Percentiles rank a stretch among this genome's conserved stretches.
Conservation (phyloP, 805 yeast species). For the Metschnikowia orientalis region DNA sequence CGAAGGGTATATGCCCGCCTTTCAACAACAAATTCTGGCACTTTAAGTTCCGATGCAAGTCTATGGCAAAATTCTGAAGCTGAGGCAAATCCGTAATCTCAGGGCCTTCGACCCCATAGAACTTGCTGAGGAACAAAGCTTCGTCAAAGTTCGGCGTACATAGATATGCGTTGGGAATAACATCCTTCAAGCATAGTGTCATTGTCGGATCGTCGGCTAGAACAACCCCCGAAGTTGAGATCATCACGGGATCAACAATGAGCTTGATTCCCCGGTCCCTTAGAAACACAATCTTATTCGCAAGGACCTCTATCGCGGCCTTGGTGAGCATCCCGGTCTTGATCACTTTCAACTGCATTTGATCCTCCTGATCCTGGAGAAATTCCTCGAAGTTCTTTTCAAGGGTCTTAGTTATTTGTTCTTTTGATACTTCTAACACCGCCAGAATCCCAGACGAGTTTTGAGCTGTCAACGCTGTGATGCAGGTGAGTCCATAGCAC, state of each 20-base stretch:
- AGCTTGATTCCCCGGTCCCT: constrained; percentile 29
- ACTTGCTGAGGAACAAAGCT: constrained; percentile 43
- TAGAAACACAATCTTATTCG: constrained; percentile 30
- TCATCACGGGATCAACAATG: constrained; percentile 81
- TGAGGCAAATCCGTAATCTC: constrained; percentile 34
- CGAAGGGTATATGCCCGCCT: constrained; percentile 75
- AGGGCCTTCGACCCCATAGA: constrained; percentile 15
- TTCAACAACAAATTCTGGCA: constrained; percentile 60
- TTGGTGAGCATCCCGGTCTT: constrained; percentile 75
- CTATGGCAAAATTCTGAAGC: constrained; percentile 20
- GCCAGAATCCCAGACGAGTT: constrained; percentile 51
- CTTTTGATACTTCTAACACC: constrained; percentile 39
- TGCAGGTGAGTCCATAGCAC: constrained; percentile 73
- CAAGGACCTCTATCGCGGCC: constrained; percentile 49
- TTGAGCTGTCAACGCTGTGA: constrained; percentile 78
- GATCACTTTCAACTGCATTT: constrained; percentile 46
- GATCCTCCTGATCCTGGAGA: constrained; percentile 25
- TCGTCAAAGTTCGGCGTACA: constrained; percentile 76
- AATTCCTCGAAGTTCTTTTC: constrained; percentile 57
- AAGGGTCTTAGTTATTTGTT: constrained; percentile 46
- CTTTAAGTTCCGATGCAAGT: constrained; percentile 26
- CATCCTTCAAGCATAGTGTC: constrained; percentile 34
- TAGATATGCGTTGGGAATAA: constrained; percentile 53
- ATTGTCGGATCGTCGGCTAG: constrained; percentile 49
- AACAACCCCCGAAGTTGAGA: constrained; percentile 70